Evolutionary conservation across 2,329 filamentous ascomycete species (phyloP).

Genomic region (Sphaceloma murrayae): DNA sequence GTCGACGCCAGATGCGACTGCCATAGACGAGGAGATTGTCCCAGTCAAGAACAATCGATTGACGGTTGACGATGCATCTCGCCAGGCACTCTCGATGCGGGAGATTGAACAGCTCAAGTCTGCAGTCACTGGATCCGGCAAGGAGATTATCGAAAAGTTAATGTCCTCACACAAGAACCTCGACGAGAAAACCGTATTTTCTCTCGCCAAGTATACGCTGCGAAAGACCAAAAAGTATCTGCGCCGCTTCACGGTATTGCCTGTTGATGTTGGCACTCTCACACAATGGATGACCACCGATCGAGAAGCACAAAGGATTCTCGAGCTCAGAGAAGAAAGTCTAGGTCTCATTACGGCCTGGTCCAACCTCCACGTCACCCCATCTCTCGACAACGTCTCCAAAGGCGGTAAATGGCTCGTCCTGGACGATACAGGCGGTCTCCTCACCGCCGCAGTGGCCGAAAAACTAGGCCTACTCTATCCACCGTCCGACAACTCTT

Average conservation of each 20-base stretch:
- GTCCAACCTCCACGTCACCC: constrained; percentile 64
- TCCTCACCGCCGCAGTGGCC: constrained; percentile 73
- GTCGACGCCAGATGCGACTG: constrained; percentile 13
- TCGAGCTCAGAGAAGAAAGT: constrained; percentile 80
- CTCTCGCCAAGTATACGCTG: constrained; percentile 89
- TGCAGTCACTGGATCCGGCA: constrained; percentile 66
- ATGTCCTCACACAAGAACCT: constrained; percentile 80
- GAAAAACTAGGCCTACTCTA: constrained; percentile 81
- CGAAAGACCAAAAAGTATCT: constrained; percentile 92
- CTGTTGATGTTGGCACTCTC: constrained; percentile 68
- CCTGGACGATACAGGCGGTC: constrained; percentile 76
- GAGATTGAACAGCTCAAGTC: constrained; percentile 65
- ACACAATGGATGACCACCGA: constrained; percentile 70
- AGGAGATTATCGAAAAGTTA: constrained; percentile 86
- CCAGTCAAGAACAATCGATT: constrained; percentile 54
- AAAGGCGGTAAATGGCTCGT: constrained; percentile 63
- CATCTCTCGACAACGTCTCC: not conserved
- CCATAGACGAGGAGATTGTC: constrained; percentile 38
- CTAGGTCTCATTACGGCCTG: constrained; percentile 75
- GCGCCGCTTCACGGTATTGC: constrained; percentile 73
- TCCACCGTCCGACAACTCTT: constrained; percentile 27
- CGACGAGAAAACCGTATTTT: constrained; percentile 90
- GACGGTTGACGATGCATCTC: constrained; percentile 51
- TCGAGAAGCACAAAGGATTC: constrained; percentile 66
- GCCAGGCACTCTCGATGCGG: constrained; percentile 65